These are phyloP conservation scores for Geranium incanum DNA, from an alignment of 441 rosid genomes.

Conservation along the genomic window DNA sequence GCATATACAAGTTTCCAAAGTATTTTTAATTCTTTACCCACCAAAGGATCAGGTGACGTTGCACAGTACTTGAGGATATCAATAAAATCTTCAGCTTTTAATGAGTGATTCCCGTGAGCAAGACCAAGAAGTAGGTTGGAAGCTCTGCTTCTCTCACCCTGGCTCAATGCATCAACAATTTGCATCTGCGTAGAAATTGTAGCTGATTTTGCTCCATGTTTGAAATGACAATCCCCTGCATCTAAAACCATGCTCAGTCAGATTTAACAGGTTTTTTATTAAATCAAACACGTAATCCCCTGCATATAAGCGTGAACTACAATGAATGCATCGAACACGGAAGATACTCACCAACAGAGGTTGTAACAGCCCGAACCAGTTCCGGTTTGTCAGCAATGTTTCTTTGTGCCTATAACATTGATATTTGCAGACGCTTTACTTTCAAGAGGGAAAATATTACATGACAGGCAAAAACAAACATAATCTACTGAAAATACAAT, in stretches of 20 bases:
- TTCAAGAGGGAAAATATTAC: not conserved
- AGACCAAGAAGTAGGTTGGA: slow-evolving; percentile 55
- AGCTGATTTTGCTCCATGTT: slow-evolving; percentile 26
- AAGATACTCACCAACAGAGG: slow-evolving; percentile 33
- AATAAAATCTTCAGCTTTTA: slow-evolving; percentile 42
- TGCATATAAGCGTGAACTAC: not conserved
- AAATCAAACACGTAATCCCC: too few relatives aligned
- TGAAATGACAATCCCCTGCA: slow-evolving; percentile 35
- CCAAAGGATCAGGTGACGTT: slow-evolving; percentile 66
- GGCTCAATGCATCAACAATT: slow-evolving; percentile 55
- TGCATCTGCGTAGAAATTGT: slow-evolving; percentile 34
- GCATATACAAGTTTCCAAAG: slow-evolving; percentile 14
- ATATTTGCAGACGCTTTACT: not conserved
- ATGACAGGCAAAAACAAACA: slow-evolving; percentile 11
- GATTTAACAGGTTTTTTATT: not conserved
- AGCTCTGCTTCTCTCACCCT: slow-evolving; percentile 61
- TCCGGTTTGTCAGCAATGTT: slow-evolving; percentile 23
- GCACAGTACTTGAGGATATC: slow-evolving; percentile 63
- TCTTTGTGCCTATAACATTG: slow-evolving; percentile 31
- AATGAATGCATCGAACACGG: not conserved
- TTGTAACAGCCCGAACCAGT: slow-evolving; percentile 33
- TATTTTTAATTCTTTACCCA: slow-evolving; percentile 29
- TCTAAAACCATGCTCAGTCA: not conserved
- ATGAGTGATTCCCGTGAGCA: slow-evolving; percentile 25
- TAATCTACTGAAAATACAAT: not conserved